These are phyloP conservation scores for Aspergillus haitiensis DNA, from an alignment of 495 filamentous ascomycete genomes.

Conservation along the genomic window DNA sequence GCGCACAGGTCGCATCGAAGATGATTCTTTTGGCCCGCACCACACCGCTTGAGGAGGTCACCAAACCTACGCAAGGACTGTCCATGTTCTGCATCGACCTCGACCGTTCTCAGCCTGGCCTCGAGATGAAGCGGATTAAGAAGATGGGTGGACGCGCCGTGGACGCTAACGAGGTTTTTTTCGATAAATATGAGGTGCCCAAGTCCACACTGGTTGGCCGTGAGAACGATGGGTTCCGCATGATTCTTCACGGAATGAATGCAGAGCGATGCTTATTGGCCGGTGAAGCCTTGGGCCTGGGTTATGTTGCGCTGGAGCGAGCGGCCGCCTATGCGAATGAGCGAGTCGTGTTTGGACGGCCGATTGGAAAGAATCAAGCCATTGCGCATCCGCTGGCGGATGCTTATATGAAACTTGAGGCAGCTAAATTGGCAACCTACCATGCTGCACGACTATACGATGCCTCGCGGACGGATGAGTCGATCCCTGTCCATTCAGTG, in stretches of 20 bases:
- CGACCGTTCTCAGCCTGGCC: conserved; percentile 52
- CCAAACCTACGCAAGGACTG: conserved; percentile 66
- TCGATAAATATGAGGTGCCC: conserved; percentile 68
- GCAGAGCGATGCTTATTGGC: conserved; percentile 75
- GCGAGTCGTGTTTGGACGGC: conserved; percentile 65
- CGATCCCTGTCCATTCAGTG: conserved; percentile 60
- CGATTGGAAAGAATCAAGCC: conserved; percentile 74
- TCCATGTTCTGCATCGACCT: conserved; percentile 78
- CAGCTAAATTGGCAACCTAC: conserved; percentile 75
- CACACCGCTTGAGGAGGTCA: conserved; percentile 62
- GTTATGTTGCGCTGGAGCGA: conserved; percentile 67
- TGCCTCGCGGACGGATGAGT: conserved; percentile 49
- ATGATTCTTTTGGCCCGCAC: conserved; percentile 80
- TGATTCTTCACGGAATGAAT: conserved; percentile 81
- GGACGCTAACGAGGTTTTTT: conserved; percentile 85
- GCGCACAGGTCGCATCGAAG: conserved; percentile 71
- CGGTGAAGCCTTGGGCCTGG: conserved; percentile 74
- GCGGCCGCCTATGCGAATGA: conserved; percentile 68
- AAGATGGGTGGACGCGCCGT: conserved; percentile 80
- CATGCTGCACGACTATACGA: conserved; percentile 76
- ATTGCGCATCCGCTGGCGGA: conserved; percentile 74
- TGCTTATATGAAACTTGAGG: conserved; percentile 77
- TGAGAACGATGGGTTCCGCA: conserved; percentile 73
- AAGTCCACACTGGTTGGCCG: conserved; percentile 62
- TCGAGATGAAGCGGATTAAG: conserved; percentile 69